Percentiles rank a stretch among this genome's conserved stretches.
Conservation (phyloP, 2,329 filamentous ascomycete species). For the Colletotrichum sp. region DNA sequence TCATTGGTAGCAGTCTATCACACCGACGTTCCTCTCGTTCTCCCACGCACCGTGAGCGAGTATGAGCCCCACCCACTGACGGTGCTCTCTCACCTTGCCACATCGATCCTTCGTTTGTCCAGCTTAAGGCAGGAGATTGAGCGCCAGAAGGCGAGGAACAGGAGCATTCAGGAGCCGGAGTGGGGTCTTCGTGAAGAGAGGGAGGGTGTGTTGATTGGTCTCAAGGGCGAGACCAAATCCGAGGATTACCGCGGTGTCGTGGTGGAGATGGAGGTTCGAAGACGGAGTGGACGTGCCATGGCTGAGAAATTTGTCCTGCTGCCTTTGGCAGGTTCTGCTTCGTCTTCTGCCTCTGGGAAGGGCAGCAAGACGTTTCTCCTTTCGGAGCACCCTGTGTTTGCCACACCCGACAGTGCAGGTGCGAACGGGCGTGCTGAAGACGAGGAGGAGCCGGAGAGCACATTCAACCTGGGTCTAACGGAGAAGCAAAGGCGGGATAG, state of each 20-base stretch:
- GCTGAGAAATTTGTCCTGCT: slow-evolving; percentile 67
- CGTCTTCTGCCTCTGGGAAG: neutral
- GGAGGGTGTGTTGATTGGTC: slow-evolving; percentile 79
- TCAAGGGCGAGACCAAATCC: slow-evolving; percentile 54
- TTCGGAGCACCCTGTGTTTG: slow-evolving; percentile 78
- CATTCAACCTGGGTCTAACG: slow-evolving; percentile 86
- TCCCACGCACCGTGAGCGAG: slow-evolving; percentile 47
- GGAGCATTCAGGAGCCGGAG: slow-evolving; percentile 75
- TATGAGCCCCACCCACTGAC: slow-evolving; percentile 75
- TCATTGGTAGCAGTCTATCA: slow-evolving; percentile 86
- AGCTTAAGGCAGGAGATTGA: slow-evolving; percentile 78
- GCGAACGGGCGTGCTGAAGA: slow-evolving; percentile 35
- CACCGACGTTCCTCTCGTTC: slow-evolving; percentile 71
- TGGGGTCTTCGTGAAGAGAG: slow-evolving; percentile 80
- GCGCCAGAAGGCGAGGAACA: slow-evolving; percentile 75
- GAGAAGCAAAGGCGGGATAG: slow-evolving; percentile 88
- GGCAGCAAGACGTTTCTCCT: slow-evolving; percentile 62
- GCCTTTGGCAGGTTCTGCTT: slow-evolving; percentile 26
- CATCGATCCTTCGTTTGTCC: slow-evolving; percentile 77
- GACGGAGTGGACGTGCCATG: slow-evolving; percentile 81
- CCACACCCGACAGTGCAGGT: slow-evolving; percentile 43
- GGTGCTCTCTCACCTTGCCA: slow-evolving; percentile 84
- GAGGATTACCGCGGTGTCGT: slow-evolving; percentile 60
- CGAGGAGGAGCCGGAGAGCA: slow-evolving; percentile 68
- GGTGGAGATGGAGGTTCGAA: slow-evolving; percentile 83